Evolutionary conservation across 805 yeast genomes (phyloP).

Genomic region (Teunomyces tritomae): DNA sequence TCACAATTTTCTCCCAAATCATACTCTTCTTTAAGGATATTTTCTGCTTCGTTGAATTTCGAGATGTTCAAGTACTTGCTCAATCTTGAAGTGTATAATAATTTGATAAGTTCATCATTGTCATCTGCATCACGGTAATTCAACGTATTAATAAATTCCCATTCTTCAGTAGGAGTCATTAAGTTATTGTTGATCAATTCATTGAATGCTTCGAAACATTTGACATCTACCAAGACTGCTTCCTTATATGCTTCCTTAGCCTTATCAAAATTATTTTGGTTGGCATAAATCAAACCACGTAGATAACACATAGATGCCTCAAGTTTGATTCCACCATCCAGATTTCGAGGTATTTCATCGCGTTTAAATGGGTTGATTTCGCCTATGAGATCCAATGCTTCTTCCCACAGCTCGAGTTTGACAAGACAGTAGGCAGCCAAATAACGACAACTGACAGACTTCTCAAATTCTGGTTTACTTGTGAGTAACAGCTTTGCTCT

Average conservation of each 20-base stretch:
- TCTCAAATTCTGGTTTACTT: constrained; percentile 50
- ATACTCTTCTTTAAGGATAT: constrained; percentile 66
- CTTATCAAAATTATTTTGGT: constrained; percentile 76
- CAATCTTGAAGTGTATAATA: constrained; percentile 71
- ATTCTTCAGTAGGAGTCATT: constrained; percentile 80
- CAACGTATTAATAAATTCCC: constrained; percentile 67
- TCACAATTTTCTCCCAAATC: constrained; percentile 69
- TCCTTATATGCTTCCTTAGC: constrained; percentile 87
- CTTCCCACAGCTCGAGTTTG: constrained; percentile 77
- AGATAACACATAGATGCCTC: constrained; percentile 85
- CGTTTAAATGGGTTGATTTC: constrained; percentile 71
- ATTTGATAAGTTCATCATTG: constrained; percentile 74
- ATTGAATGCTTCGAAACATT: constrained; percentile 90
- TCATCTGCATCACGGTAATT: constrained; percentile 74
- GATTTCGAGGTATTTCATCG: constrained; percentile 40
- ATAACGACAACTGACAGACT: constrained; percentile 74
- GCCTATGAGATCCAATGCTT: constrained; percentile 82
- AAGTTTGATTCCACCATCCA: constrained; percentile 82
- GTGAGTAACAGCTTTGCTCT: constrained; percentile 73
- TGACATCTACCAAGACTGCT: constrained; percentile 82
- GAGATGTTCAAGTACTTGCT: constrained; percentile 67
- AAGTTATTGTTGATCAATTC: constrained; percentile 70
- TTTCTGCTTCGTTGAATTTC: constrained; percentile 62
- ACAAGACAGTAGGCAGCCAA: constrained; percentile 72
- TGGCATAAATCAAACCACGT: constrained; percentile 78